Conservation (phyloP, 306 rosid species). For the Cucumis melo region DNA sequence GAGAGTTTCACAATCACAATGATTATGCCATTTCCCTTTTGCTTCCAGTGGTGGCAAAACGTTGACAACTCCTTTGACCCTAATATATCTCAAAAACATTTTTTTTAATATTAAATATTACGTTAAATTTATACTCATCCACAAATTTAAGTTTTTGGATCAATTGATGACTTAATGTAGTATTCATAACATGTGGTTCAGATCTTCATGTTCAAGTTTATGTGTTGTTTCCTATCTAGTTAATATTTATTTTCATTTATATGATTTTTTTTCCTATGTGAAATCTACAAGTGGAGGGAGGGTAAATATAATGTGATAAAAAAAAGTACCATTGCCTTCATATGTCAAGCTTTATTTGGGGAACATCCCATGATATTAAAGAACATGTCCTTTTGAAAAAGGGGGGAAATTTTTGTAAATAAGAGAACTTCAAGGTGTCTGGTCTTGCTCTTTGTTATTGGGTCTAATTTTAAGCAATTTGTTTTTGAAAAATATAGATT, state of each 20-base stretch:
- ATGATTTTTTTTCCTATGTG: accelerated
- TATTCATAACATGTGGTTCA: too few relatives aligned
- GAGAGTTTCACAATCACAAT: neutral
- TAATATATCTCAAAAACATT: neutral
- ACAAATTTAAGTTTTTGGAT: too few relatives aligned
- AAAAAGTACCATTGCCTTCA: neutral
- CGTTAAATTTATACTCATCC: too few relatives aligned
- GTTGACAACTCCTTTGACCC: constrained; percentile 4
- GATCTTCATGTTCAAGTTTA: too few relatives aligned
- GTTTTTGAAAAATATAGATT: too few relatives aligned
- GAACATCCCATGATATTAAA: neutral
- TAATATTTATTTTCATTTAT: too few relatives aligned
- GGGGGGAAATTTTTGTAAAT: too few relatives aligned
- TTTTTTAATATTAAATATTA: too few relatives aligned
- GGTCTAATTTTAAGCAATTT: neutral
- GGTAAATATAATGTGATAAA: neutral
- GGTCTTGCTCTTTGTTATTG: neutral
- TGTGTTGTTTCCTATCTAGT: too few relatives aligned
- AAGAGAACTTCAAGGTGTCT: neutral
- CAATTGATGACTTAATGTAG: too few relatives aligned
- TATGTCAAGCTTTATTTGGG: neutral
- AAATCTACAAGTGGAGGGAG: too few relatives aligned
- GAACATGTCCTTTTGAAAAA: neutral
- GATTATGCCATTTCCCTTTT: neutral
- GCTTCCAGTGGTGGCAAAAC: neutral